A percentile compares a stretch with the other conserved stretches of the same genome.
These are phyloP conservation scores for Lentinula sp. DNA, from an alignment of 768 basidiomycete genomes.

Conservation along the genomic window DNA sequence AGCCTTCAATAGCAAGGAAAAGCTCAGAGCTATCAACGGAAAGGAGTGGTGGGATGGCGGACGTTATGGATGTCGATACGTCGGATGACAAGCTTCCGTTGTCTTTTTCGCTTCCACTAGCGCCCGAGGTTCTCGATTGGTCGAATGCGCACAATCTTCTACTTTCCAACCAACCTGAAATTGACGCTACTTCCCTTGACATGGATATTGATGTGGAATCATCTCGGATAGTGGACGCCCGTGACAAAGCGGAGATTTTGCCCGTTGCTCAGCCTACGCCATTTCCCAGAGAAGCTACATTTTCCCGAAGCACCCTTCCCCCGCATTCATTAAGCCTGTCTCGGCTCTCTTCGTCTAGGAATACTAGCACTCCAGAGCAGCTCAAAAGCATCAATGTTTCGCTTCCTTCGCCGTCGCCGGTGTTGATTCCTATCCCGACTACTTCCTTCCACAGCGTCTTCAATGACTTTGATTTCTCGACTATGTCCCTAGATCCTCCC, in stretches of 20 bases:
- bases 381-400: conserved; percentile 11
- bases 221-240: not conserved
- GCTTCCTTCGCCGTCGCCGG: conserved; percentile 14
- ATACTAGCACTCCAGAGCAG: not conserved
- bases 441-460: conserved; percentile 22
- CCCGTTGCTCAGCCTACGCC: not conserved
- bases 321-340: not conserved
- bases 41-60: not conserved
- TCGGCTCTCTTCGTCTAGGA: not conserved
- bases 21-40: not conserved
- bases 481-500: conserved; percentile 12
- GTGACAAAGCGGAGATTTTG: not conserved
- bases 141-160: not conserved
- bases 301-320: not conserved
- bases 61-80: not conserved
- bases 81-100: not conserved
- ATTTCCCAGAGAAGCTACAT: not conserved
- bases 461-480: conserved; percentile 22
- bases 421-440: conserved; percentile 28
- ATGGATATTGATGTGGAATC: not conserved
- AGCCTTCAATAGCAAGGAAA: no score
- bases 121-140: not conserved
- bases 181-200: not conserved
- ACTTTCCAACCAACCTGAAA: not conserved
- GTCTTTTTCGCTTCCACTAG: not conserved